Conservation (phyloP, 352 stramenopile genomes). For the Blastocystis sp. region DNA sequence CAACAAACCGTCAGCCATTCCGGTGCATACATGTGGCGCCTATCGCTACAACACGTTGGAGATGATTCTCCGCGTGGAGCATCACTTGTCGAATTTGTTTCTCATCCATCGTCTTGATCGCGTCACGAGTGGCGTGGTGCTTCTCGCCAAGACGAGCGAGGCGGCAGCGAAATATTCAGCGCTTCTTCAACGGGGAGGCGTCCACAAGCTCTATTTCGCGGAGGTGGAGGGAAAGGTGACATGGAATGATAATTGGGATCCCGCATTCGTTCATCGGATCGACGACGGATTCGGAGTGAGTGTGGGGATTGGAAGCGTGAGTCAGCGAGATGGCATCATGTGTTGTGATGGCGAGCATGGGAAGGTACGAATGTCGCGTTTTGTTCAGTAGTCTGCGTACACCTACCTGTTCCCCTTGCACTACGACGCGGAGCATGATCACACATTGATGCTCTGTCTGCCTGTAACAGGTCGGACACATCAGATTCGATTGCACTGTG, state of each 20-base stretch:
- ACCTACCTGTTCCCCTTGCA: conserved; percentile 43
- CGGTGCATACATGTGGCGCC: conserved; percentile 38
- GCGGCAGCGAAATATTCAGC: background rate
- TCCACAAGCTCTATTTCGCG: conserved; percentile 44
- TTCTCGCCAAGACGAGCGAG: conserved; percentile 15
- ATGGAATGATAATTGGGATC: background rate
- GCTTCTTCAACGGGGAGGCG: background rate
- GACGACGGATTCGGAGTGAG: background rate
- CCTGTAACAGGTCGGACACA: conserved; percentile 49
- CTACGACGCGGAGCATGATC: background rate
- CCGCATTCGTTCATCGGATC: background rate
- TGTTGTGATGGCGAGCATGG: background rate
- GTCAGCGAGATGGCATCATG: conserved; percentile 46
- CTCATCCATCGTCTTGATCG: conserved; percentile 54
- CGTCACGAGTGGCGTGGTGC: conserved; percentile 40
- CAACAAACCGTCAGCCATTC: conserved; percentile 37
- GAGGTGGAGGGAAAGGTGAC: background rate
- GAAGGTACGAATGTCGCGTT: background rate
- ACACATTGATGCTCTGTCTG: conserved; percentile 45
- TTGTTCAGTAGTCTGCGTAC: conserved; percentile 14
- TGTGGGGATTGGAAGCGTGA: conserved; percentile 4
- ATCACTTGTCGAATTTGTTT: background rate
- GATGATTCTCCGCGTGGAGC: conserved; percentile 37
- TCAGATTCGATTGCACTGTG: conserved; percentile 50
- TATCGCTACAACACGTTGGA: conserved; percentile 53